Evolutionary conservation across 331 rosid species (phyloP), one percentile per base, ranked within the genome.

Genomic region (Malus hybrid): DNA sequence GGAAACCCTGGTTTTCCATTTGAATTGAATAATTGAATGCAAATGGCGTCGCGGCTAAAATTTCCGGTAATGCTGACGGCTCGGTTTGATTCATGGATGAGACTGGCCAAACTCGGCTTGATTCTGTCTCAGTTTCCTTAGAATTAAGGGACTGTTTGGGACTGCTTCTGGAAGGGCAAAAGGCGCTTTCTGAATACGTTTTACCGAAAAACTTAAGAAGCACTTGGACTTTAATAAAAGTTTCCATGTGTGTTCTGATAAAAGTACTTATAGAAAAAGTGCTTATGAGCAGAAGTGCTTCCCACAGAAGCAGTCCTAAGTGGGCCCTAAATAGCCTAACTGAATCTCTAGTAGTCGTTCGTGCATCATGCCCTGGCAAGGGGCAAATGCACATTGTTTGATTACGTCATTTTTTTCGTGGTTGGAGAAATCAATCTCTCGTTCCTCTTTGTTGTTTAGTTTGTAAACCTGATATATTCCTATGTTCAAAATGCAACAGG

Each of bases 401-500:
- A 24, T 59, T 24, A 5, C 63, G 19, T 16, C 46, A 3, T 18
- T 44, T 44, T n/a, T 63, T 27, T 61, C 22, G 12, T 27, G 28
- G 10, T 64, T 10, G 22, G 24, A 29, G 34, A 22, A 16, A 60
- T 57, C 6, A 11, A 6, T 67, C 11, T 67, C 10, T 44, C 4
- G 19, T 63, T 36, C 33, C 19, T 16, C 42, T 27, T 28, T 3
- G 20, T n/a, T 65, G 50, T 65, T 55, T 55, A 42, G 20, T 65
- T 15, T 14, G 2, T 62, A 66, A 22, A 42, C 7, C 74, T 79
- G 10, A 34, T 57, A 16, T 29, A 10, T 67, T 48, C 10, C 18
- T 44, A 14, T 57, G 14, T 60, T 67, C 15, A 13, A 78, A 39
- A 33, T 78, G 72, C 60, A 71, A 73, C 78, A 79, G 82, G 82